These are phyloP conservation scores for Stephania cephalantha DNA, from an alignment of 164 flowering plant genomes.

Conservation along the genomic window DNA sequence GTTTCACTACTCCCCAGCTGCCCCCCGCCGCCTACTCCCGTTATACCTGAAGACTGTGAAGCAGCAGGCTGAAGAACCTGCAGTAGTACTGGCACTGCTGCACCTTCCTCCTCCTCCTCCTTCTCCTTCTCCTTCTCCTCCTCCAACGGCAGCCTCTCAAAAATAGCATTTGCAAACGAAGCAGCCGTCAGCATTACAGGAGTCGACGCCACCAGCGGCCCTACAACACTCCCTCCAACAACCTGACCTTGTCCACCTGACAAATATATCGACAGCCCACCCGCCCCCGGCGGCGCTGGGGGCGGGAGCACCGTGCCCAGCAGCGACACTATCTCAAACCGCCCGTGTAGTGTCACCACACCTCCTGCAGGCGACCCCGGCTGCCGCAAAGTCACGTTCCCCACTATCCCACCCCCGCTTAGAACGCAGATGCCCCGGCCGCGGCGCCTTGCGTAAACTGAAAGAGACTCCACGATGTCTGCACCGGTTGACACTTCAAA, in stretches of 20 bases:
- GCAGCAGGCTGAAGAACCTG: constrained; percentile 27
- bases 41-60: constrained; percentile 39
- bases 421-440: constrained; percentile 28
- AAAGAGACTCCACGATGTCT: constrained; percentile 21
- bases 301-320: constrained; percentile 30
- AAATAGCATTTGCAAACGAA: constrained; percentile 26
- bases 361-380: constrained; percentile 23
- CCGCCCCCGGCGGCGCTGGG: constrained; percentile 30
- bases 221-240: constrained; percentile 29
- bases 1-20: constrained; percentile 10
- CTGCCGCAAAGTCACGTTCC: constrained; percentile 24
- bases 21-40: constrained; percentile 22
- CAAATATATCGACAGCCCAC: constrained; percentile 24
- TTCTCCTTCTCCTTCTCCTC: too few relatives aligned
- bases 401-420: constrained; percentile 25
- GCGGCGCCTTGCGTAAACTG: constrained; percentile 23
- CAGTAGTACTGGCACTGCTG: constrained; percentile 8
- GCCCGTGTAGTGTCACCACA: constrained; percentile 22
- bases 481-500: constrained; percentile 27
- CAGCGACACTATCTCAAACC: constrained; percentile 29
- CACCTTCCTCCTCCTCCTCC: constrained; percentile 14
- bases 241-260: constrained; percentile 32
- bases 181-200: constrained; percentile 30
- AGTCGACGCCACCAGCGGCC: constrained; percentile 23
- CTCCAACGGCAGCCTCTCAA: constrained; percentile 29